Conservation (phyloP, 2,329 filamentous ascomycete species). For the Fusarium denticulatum region DNA sequence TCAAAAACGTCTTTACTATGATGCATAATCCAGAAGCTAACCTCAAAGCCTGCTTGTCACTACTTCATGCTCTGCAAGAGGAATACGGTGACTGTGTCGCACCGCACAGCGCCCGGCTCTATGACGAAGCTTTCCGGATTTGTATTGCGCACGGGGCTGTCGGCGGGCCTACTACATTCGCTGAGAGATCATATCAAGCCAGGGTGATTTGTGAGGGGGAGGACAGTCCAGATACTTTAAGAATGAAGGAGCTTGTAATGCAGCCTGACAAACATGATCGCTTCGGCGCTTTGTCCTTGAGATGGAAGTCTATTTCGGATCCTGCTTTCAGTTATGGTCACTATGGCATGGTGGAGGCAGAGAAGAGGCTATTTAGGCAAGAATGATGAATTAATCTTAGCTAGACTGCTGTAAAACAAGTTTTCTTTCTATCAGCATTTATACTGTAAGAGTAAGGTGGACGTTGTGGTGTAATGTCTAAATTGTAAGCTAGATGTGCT, state of each 20-base stretch:
- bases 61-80: background rate
- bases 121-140: background rate
- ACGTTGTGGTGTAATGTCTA: background rate
- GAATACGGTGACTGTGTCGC: background rate
- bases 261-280: background rate
- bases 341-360: background rate
- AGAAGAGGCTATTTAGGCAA: background rate
- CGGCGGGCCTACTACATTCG: background rate
- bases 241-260: background rate
- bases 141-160: background rate
- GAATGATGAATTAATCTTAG: background rate
- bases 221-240: background rate
- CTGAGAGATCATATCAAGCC: background rate
- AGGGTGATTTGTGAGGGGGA: background rate
- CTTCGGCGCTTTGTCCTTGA: background rate
- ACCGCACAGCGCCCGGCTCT: background rate
- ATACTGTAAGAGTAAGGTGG: too few relatives aligned
- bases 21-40: background rate
- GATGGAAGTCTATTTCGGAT: background rate
- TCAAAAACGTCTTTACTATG: background rate
- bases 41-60: background rate
- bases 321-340: too few relatives aligned
- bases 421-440: accelerated
- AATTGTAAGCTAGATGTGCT: background rate
- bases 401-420: background rate